These are phyloP conservation scores for Russula brevipes DNA, from an alignment of 768 basidiomycete species.

Conservation along the genomic window DNA sequence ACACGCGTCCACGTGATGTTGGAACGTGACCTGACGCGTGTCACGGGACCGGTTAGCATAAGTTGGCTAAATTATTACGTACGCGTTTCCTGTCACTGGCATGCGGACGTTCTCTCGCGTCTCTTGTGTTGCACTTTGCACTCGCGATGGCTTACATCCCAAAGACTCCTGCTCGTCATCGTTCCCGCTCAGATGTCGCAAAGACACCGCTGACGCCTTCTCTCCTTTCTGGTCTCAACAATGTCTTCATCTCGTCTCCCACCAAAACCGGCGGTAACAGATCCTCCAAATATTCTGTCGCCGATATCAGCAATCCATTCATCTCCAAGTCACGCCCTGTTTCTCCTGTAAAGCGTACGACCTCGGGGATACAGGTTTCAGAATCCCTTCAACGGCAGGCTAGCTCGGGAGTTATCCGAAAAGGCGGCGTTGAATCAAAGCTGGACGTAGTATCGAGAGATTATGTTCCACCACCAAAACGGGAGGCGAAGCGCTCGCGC, in stretches of 20 bases:
- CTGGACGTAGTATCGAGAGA: conserved; percentile 73
- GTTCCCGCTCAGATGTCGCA: conserved; percentile 44
- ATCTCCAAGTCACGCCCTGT: conserved; percentile 49
- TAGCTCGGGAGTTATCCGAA: conserved; percentile 62
- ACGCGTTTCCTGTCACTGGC: too few relatives aligned
- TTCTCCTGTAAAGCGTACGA: conserved; percentile 62
- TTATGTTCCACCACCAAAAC: conserved; percentile 59
- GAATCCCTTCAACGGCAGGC: conserved; percentile 60
- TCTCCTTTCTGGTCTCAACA: conserved; percentile 37
- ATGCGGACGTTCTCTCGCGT: too few relatives aligned
- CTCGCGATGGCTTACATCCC: conserved; percentile 32
- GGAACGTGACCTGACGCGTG: neutral
- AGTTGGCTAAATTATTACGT: too few relatives aligned
- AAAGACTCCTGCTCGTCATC: conserved; percentile 44
- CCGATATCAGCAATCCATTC: conserved; percentile 61
- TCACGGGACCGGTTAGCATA: too few relatives aligned
- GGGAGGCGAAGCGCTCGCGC: conserved; percentile 64
- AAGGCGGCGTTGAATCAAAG: conserved; percentile 71
- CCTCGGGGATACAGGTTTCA: conserved; percentile 44
- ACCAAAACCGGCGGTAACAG: conserved; percentile 29
- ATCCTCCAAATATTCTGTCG: conserved; percentile 30
- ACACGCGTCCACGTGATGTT: conserved; percentile 22
- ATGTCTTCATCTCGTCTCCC: conserved; percentile 33
- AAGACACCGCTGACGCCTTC: conserved; percentile 48
- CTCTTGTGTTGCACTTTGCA: neutral